Conservation (phyloP, 2,329 filamentous ascomycete genomes). For the Botrytis pseudocinerea region DNA sequence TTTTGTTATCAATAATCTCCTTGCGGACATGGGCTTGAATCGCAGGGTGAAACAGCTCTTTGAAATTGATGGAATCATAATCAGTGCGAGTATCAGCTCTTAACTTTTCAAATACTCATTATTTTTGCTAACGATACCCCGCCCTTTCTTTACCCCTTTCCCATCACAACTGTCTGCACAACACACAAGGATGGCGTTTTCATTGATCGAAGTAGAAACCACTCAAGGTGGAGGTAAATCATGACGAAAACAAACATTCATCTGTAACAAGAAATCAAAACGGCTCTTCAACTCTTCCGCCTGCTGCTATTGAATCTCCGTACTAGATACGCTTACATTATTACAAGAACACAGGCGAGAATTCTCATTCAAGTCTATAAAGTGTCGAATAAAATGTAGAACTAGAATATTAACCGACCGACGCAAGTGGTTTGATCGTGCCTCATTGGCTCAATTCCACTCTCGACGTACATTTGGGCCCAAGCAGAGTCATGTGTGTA, state of each 20-base stretch:
- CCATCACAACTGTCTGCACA: not conserved
- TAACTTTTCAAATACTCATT: not conserved
- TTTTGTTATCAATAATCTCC: not conserved
- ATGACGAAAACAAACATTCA: not conserved
- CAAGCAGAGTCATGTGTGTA: not conserved
- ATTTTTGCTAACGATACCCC: not conserved
- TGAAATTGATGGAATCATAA: not conserved
- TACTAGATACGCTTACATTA: not conserved
- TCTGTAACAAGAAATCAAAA: not conserved
- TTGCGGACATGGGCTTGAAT: not conserved
- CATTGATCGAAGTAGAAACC: not conserved
- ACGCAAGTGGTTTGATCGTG: not conserved
- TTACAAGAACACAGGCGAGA: not conserved
- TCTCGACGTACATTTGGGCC: not conserved
- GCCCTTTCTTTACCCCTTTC: not conserved
- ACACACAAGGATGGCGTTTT: not conserved
- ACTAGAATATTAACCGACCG: not conserved
- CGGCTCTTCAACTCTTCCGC: not conserved
- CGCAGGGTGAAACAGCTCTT: not conserved
- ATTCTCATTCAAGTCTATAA: not conserved
- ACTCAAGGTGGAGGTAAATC: not conserved
- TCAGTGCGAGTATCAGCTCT: not conserved
- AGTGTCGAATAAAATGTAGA: not conserved
- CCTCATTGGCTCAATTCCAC: not conserved
- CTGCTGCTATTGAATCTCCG: not conserved